Evolutionary conservation across 768 basidiomycete species (phyloP).

Genomic region (Russula foetens): DNA sequence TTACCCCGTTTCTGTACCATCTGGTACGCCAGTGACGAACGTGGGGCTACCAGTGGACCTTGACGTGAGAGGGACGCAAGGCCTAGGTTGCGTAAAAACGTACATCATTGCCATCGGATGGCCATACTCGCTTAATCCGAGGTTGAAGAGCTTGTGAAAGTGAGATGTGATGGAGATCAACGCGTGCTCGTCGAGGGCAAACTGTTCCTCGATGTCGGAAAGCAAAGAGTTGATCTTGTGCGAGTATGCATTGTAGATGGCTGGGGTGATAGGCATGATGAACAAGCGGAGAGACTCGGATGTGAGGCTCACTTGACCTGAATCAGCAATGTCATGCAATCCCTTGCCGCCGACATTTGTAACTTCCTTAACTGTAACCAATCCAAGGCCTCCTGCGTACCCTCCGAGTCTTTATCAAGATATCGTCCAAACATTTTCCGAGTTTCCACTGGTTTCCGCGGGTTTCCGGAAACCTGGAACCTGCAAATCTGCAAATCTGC

Average conservation of each 20-base stretch:
- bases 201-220: conserved; percentile 61
- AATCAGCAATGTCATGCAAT: too few species aligned
- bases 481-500: too few species aligned
- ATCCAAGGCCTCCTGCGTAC: too few species aligned
- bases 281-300: not conserved
- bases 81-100: conserved; percentile 20
- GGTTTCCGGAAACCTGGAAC: too few species aligned
- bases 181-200: conserved; percentile 51
- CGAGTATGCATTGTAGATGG: conserved; percentile 5
- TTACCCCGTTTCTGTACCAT: conserved; percentile 92
- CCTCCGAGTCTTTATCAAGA: too few species aligned
- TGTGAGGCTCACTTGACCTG: too few species aligned
- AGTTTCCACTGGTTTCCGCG: too few species aligned
- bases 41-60: conserved; percentile 52
- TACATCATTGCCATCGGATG: conserved; percentile 92
- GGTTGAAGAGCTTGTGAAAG: conserved; percentile 73
- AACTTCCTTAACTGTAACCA: too few species aligned
- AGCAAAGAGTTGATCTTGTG: conserved; percentile 29
- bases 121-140: conserved; percentile 66
- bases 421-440: too few species aligned
- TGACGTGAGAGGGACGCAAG: not conserved
- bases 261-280: conserved; percentile 16
- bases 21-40: conserved; percentile 91
- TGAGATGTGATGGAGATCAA: conserved; percentile 65
- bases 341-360: too few species aligned